A percentile compares a stretch with the other conserved stretches of the same genome.
phyloP scores from a whole-genome alignment of 2,329 filamentous ascomycete genomes.

The Xylaria sp. region DNA sequence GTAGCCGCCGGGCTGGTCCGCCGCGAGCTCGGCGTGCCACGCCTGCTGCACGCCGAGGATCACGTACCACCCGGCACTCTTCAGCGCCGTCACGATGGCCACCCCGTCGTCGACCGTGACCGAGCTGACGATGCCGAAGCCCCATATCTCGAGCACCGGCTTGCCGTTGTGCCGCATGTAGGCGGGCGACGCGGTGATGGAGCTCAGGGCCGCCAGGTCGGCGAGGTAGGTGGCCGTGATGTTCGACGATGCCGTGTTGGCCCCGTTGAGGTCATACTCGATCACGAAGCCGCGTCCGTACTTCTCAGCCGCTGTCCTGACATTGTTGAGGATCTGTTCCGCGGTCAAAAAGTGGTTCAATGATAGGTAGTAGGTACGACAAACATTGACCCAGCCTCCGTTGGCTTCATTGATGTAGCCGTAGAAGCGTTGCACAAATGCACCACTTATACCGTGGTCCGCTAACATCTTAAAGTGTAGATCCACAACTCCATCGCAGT shows the following conservation, averaged over 20 bases:
- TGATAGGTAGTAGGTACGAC: neutral
- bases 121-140: constrained; percentile 27
- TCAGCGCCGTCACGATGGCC: constrained; percentile 30
- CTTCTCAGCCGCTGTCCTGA: constrained; percentile 29
- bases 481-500: constrained; percentile 31
- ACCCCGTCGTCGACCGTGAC: constrained; percentile 29
- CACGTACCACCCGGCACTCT: constrained; percentile 31
- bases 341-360: constrained; percentile 1
- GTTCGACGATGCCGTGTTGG: constrained; percentile 22
- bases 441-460: constrained; percentile 28
- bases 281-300: constrained; percentile 32
- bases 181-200: constrained; percentile 28
- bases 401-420: constrained; percentile 30
- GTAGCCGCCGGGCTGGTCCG: constrained; percentile 26
- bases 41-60: constrained; percentile 33
- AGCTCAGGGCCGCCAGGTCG: constrained; percentile 26
- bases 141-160: constrained; percentile 33
- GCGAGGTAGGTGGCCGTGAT: constrained; percentile 27
- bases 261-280: constrained; percentile 32
- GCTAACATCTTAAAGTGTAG: constrained; percentile 32
- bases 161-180: constrained; percentile 34
- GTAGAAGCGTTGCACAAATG: constrained; percentile 32
- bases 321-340: constrained; percentile 25
- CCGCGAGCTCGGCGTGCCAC: constrained; percentile 32
- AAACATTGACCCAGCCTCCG: constrained; percentile 28